Percentiles rank a stretch among this genome's conserved stretches.
Conservation (phyloP, 129 eudicot species). For the Saposhnikovia divaricata region DNA sequence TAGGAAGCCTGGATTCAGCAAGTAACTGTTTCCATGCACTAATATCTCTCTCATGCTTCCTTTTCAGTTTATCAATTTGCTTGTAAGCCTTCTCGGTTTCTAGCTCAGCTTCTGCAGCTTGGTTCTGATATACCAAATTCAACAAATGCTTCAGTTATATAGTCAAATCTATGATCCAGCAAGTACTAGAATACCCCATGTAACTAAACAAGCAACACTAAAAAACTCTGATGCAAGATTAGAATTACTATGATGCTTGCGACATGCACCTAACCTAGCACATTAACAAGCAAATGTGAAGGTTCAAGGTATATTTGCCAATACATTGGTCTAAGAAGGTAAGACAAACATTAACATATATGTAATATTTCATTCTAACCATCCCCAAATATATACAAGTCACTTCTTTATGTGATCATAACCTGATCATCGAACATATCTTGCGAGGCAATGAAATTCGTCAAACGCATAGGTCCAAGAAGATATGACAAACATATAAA, state of each 20-base stretch:
- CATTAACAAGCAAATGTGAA: not conserved
- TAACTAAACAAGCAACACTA: not conserved
- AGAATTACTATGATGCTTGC: not conserved
- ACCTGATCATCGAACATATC: not conserved
- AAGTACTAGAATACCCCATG: not conserved
- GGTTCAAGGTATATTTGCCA: not conserved
- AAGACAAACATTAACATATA: not conserved
- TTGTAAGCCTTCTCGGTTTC: slow-evolving; percentile 63
- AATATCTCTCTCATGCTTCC: slow-evolving; percentile 43
- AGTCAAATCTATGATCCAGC: not conserved
- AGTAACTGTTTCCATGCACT: slow-evolving; percentile 28
- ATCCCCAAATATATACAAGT: too few relatives aligned
- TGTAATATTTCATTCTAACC: not conserved
- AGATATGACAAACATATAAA: not conserved
- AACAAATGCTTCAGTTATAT: not conserved
- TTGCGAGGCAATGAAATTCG: too few relatives aligned
- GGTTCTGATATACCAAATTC: slow-evolving; percentile 40
- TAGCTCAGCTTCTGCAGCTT: slow-evolving; percentile 55
- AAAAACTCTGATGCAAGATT: not conserved
- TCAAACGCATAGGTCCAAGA: not conserved
- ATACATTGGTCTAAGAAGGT: not conserved
- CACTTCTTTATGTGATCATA: not conserved
- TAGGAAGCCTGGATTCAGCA: slow-evolving; percentile 30
- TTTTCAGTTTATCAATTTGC: slow-evolving; percentile 55
- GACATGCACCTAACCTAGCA: not conserved